Base-by-base conservation (phyloP, 495 filamentous ascomycete genomes). In the Aspergillus haitiensis region DNA sequence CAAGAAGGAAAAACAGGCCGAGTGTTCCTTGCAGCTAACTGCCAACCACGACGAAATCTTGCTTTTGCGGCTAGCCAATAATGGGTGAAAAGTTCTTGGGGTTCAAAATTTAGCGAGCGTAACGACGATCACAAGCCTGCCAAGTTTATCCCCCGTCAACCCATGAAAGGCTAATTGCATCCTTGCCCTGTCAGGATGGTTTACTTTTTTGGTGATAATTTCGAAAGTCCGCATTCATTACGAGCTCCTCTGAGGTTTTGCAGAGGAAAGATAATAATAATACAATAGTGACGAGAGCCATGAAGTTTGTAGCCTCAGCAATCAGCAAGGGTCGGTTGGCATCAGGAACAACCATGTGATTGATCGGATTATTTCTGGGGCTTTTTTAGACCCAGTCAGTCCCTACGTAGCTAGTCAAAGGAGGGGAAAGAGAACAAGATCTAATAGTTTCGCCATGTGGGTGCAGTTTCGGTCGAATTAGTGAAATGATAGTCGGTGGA, bases 11-110 rank as follows among this genome's bases (percentile, higher is more conserved):
- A 47, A 47, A 47, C 10, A 47, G 15, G 16, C 44, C 44, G 16
- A 47, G 16, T 16, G n/a, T 47, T 47, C 42, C 42, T 46, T 46
- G 42, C 42, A 47, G 44, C 44, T 7, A 47, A 40, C 37, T 11
- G 37, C 37, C 37, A 11, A n/a, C 10, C 37, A 40, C 7, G 11
- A 40, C 10, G 37, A n/a, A 40, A 40, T 11, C 16, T 47, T 47
- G 44, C 44, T 16, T 47, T 18, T 47, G 16, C 16, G 15, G 44
- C 10, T 6, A 7, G 15, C 16, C 44, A 21, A 18, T 10, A 16
- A 47, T 27, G 21, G 21, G 21, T 27, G 21, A 21, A 6, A 4
- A 18, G 27, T 21, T 11, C n/a, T 11, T 40, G 3, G 9, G 44
- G 2, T 6, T 47, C 44, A 47, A 21, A 16, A 40, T 40, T 40